A percentile compares a stretch with the other conserved stretches of the same genome.
phyloP scores from a whole-genome alignment of 768 basidiomycete genomes.

The Nevesoporus exiguus region DNA sequence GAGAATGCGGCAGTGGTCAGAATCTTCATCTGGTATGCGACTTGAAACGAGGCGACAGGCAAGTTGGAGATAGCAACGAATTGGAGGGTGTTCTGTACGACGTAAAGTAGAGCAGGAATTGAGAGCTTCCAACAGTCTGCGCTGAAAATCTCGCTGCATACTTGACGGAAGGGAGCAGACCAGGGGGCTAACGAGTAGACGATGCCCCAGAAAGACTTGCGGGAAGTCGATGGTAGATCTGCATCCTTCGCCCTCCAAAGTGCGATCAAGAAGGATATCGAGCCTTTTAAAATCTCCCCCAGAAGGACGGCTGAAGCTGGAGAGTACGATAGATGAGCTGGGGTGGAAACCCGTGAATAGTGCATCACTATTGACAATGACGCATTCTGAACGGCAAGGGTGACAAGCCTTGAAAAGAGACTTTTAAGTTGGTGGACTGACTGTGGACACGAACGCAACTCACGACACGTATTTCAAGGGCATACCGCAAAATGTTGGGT shows the following conservation, averaged over 20 bases:
- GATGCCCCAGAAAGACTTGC: conserved; percentile 38
- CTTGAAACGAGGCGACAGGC: conserved; percentile 95
- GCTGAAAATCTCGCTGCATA: conserved; percentile 77
- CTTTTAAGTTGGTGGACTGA: conserved; percentile 5
- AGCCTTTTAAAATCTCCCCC: conserved; percentile 91
- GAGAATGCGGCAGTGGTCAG: conserved; percentile 94
- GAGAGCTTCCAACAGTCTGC: conserved; percentile 97
- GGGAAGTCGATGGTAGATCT: conserved; percentile 40
- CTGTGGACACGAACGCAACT: conserved; percentile 28
- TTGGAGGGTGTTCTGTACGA: conserved; percentile 95
- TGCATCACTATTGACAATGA: conserved; percentile 97
- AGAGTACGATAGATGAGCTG: conserved; percentile 78
- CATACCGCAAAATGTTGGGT: conserved; percentile 62
- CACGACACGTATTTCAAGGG: conserved; percentile 82
- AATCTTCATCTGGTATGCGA: conserved; percentile 99
- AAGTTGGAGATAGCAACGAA: conserved; percentile 96
- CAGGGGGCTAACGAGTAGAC: conserved; percentile 42
- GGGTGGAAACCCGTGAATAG: conserved; percentile 89
- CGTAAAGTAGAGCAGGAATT: conserved; percentile 92
- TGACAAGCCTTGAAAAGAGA: conserved; percentile 54
- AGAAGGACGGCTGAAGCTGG: conserved; percentile 92
- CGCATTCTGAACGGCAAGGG: conserved; percentile 92
- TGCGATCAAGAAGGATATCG: conserved; percentile 91
- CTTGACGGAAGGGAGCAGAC: conserved; percentile 47
- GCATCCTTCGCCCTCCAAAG: conserved; percentile 47